Conservation (phyloP, 805 yeast species). For the Pichia sporocuriosa region DNA sequence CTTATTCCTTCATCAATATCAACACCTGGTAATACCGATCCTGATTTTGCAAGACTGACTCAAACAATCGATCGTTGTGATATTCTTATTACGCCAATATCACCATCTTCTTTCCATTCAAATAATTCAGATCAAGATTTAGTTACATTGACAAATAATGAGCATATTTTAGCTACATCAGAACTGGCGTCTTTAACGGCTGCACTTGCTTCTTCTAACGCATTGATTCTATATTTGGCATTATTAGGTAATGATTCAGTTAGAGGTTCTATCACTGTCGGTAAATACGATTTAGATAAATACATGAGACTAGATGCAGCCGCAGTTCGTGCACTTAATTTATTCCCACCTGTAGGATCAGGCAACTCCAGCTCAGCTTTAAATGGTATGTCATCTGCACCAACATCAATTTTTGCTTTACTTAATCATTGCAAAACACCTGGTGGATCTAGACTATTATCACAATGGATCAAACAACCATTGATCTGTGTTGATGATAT, state of each 20-base stretch:
- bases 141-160: conserved; percentile 56
- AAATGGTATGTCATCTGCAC: conserved; percentile 37
- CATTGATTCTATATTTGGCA: conserved; percentile 62
- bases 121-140: conserved; percentile 77
- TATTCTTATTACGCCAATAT: conserved; percentile 57
- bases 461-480: conserved; percentile 97
- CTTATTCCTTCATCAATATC: conserved; percentile 39
- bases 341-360: conserved; percentile 48
- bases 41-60: conserved; percentile 56
- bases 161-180: conserved; percentile 47
- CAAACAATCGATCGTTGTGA: conserved; percentile 76
- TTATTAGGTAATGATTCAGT: conserved; percentile 51
- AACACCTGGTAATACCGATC: conserved; percentile 26
- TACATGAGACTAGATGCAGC: conserved; percentile 89
- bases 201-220: conserved; percentile 59
- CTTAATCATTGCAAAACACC: conserved; percentile 82
- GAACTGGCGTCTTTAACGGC: conserved; percentile 42
- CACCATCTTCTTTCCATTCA: conserved; percentile 49
- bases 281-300: conserved; percentile 64
- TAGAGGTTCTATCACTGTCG: conserved; percentile 49
- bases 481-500: conserved; percentile 59
- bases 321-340: conserved; percentile 79
- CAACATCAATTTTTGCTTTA: conserved; percentile 65
- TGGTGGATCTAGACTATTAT: conserved; percentile 81
- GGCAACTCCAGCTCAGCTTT: conserved; percentile 16